Evolutionary conservation across 495 filamentous ascomycete species (phyloP), one percentile per base, ranked within the genome.

Genomic region (Aspergillus coremiiformis): DNA sequence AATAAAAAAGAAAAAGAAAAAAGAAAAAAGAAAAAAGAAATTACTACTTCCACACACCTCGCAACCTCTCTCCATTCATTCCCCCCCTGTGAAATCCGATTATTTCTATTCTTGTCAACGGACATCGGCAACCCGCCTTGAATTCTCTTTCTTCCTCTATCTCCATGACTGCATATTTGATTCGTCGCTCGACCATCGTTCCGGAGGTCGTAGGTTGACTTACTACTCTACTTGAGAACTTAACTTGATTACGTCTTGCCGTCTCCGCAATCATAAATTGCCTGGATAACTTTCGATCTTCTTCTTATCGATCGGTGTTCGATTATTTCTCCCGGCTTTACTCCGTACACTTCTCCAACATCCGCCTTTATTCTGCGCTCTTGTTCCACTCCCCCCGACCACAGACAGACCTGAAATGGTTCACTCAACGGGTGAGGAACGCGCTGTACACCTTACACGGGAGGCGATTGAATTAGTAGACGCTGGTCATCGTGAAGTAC

Each of bases 401-500:
- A 44, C 49, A 48, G 49, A 51, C 62, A 59, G 53, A 57, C 57
- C 63, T 71, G 73, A 68, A 69, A 79, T 78, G 76, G 68, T 77
- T 49, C 64, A 68, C 55, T 61, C 66, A 61, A 67, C 69, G 35
- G 66, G 68, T 41, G 70, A 78, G 63, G 73, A 74, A 57, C 73
- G 73, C 66, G 77, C 77, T 58, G 62, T 68, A 52, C 63, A 70
- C 41, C 62, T 79, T 52, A 74, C 77, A 47, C 62, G 64, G 49
- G 74, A 76, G 70, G 75, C 77, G 56, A 60, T 78, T 51, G 70
- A 76, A 59, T 57, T 79, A 58, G 62, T 73, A 39, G 73, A 76
- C 55, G 64, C 73, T 51, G 75, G 74, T 33, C 70, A 72, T 52
- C 66, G 69, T 29, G 75, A 78, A 68, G 77, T 78, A 65, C 9